These are phyloP conservation scores for Tillandsia leiboldiana DNA, from an alignment of 176 grass and related monocot genomes.

Conservation along the genomic window DNA sequence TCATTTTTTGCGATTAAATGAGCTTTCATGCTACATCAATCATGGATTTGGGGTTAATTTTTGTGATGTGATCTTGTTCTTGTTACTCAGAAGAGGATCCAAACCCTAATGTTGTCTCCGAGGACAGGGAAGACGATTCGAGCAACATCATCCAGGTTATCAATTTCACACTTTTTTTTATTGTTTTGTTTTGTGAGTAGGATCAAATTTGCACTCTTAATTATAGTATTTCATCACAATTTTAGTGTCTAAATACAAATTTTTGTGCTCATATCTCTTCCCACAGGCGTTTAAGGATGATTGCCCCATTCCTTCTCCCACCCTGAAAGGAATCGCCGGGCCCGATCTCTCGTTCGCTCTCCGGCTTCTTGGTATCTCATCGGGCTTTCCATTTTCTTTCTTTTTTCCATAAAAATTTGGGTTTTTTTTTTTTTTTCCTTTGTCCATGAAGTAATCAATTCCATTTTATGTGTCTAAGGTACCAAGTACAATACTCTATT, in stretches of 20 bases:
- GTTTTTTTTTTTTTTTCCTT: background rate
- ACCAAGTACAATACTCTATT: slow-evolving; percentile 48
- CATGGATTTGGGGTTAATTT: background rate
- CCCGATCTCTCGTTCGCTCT: slow-evolving; percentile 41
- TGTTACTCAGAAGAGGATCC: background rate
- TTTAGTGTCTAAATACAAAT: background rate
- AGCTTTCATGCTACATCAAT: background rate
- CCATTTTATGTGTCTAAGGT: slow-evolving; percentile 30
- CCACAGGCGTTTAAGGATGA: slow-evolving; percentile 31
- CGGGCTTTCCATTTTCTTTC: background rate
- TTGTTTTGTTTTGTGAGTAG: background rate
- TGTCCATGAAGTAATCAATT: background rate
- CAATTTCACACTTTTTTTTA: background rate
- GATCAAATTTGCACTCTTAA: background rate
- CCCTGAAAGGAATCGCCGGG: slow-evolving; percentile 40
- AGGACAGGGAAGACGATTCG: background rate
- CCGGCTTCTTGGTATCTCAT: slow-evolving; percentile 44
- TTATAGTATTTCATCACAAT: background rate
- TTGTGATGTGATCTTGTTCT: background rate
- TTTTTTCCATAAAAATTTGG: background rate
- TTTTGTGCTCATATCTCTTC: slow-evolving; percentile 6
- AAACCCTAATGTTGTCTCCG: background rate
- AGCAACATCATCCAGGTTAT: slow-evolving; percentile 9
- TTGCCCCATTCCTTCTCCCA: slow-evolving; percentile 30
- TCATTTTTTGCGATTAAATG: slow-evolving; percentile 1